Evolutionary conservation across 2,329 filamentous ascomycete species (phyloP), one percentile per base, ranked within the genome.

Genomic region (Phyllosticta citribraziliensis): DNA sequence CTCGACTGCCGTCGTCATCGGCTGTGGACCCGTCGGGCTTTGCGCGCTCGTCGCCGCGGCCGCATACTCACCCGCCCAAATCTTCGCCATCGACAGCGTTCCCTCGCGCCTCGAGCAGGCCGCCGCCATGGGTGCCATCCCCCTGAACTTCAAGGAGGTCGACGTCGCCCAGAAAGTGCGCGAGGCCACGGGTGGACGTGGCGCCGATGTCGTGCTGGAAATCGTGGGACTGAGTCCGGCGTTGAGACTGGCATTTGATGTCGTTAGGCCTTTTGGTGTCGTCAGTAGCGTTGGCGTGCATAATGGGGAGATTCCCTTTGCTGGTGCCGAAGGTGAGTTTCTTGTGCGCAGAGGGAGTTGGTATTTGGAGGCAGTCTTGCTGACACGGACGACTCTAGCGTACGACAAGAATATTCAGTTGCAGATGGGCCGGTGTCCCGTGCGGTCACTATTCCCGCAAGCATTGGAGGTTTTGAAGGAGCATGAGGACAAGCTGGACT

Each of bases 71-170:
- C 89, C 90, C 0, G 88, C 86, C 71, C 81, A 88, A 68, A 74
- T 95, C 2, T 85, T 95, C 64, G 90, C 89, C 6, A 82, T 95
- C 56, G 91, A 96, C 74, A 86, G 87, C 9, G 83, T 96, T 5
- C 84, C 87, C 1, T 85, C 85, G 63, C 82, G 92, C 60, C 79
- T 97, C 50, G 84, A 88, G 57, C 79, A 89, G 50, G 92, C 91
- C 19, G 82, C 79, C 70, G 80, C 78, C 2, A 78, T 96, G 1
- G 91, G 91, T 2, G 92, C 90, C 2, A 89, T 93, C 72, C 86
- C 89, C 0, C 85, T 91, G 74, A 92, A 96, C 71, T 93, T 93
- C 73, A 84, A 78, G 2, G 83, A 89, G 63, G 80, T 80, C 54
- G 83, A 86, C 40, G 84, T 80, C 3, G 80, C 95, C 70, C 75